phyloP scores from a whole-genome alignment of 805 yeast species.

The Nakazawaea siamensis region DNA sequence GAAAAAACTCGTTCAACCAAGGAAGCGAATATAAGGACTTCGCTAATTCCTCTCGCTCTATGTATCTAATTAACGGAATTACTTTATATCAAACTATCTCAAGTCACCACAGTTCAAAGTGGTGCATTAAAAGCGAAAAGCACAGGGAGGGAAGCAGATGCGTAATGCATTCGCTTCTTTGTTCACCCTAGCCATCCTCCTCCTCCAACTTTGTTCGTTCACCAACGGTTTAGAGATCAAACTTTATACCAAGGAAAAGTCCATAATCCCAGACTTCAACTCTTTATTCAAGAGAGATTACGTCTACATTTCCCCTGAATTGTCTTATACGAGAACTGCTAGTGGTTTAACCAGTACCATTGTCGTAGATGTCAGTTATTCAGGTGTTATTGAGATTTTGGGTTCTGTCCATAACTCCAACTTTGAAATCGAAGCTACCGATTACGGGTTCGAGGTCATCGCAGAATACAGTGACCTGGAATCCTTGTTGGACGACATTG shows the following conservation, averaged over 20 bases:
- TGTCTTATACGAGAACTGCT: slow-evolving; percentile 6
- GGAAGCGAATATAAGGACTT: no score
- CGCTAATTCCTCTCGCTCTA: no score
- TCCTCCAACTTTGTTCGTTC: no score
- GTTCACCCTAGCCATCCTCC: no score
- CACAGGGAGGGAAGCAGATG: no score
- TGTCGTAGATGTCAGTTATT: slow-evolving; percentile 5
- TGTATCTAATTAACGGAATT: no score
- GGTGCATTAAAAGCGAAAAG: no score
- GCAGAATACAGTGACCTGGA: slow-evolving; percentile 3
- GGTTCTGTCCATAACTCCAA: slow-evolving; percentile 5
- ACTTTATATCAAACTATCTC: no score
- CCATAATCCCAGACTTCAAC: neutral
- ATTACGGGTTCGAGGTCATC: slow-evolving; percentile 7
- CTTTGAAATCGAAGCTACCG: slow-evolving; percentile 4
- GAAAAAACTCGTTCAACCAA: no score
- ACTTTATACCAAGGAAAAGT: slow-evolving; percentile 4
- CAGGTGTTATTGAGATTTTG: slow-evolving; percentile 2
- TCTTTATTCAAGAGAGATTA: slow-evolving; percentile 5
- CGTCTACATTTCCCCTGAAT: neutral
- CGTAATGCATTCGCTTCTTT: no score
- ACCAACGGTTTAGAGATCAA: slow-evolving; percentile 7
- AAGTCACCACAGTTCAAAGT: no score
- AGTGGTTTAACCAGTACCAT: slow-evolving; percentile 6
- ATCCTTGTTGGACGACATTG: slow-evolving; percentile 1